phyloP scores from a whole-genome alignment of 768 basidiomycete genomes.

The Grammothele lineata region DNA sequence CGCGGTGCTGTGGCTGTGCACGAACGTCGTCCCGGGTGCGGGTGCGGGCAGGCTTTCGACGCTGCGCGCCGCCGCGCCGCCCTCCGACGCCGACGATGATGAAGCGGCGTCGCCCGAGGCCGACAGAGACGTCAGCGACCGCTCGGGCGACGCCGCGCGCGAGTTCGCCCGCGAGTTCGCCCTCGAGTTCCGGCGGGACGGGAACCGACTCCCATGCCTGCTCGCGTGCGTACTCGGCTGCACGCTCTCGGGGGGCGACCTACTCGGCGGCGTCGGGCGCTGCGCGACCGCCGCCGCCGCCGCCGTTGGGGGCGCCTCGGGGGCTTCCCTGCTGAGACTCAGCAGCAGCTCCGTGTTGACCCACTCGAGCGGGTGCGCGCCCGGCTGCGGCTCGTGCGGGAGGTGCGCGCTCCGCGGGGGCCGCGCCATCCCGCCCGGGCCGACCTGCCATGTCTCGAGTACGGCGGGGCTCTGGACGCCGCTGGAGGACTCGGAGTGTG shows the following conservation, averaged over 20 bases:
- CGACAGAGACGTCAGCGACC: constrained; percentile 18
- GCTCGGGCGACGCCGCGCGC: constrained; percentile 56
- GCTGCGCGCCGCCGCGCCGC: constrained; percentile 10
- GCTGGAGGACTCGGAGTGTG: constrained; percentile 15
- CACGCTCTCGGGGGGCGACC: constrained; percentile 24
- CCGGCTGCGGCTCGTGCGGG: constrained; percentile 33
- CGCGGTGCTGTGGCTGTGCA: constrained; percentile 46
- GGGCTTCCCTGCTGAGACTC: constrained; percentile 44
- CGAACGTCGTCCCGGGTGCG: constrained; percentile 41
- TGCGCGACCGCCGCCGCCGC: constrained; percentile 20
- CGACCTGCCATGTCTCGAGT: constrained; percentile 19
- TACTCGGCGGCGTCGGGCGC: constrained; percentile 22
- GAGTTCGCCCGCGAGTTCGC: constrained; percentile 23
- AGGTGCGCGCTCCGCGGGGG: constrained; percentile 20
- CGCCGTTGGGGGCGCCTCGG: constrained; percentile 26
- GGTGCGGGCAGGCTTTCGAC: constrained; percentile 6
- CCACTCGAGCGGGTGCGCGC: constrained; percentile 58
- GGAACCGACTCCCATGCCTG: constrained; percentile 19
- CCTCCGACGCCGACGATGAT: background rate
- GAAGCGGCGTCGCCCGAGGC: background rate
- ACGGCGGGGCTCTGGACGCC: constrained; percentile 20
- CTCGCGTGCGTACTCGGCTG: constrained; percentile 17
- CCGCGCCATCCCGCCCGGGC: constrained; percentile 1
- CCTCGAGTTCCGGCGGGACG: constrained; percentile 30
- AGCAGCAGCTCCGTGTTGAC: constrained; percentile 82